phyloP scores from a whole-genome alignment of 805 yeast genomes.

The Candida argentea region DNA sequence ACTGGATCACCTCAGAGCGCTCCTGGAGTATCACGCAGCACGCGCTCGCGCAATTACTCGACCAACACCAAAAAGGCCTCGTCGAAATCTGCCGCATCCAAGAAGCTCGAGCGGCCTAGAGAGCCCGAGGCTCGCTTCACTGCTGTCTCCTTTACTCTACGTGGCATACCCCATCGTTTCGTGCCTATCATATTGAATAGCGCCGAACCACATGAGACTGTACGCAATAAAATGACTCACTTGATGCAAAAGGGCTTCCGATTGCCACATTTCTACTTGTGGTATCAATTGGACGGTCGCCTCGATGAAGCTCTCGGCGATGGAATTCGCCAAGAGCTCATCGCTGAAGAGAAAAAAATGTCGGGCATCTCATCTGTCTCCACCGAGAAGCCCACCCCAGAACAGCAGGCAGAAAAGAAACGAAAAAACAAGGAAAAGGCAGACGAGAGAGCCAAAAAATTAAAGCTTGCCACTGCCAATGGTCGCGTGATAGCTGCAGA shows the following conservation, averaged over 20 bases:
- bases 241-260: slow-evolving; percentile 52
- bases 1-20: slow-evolving; percentile 1
- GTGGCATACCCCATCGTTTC: slow-evolving; percentile 55
- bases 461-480: too few species aligned
- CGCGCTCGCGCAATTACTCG: slow-evolving; percentile 4
- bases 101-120: slow-evolving; percentile 19
- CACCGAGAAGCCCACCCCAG: slow-evolving; percentile 6
- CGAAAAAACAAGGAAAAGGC: slow-evolving; percentile 22
- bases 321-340: slow-evolving; percentile 45
- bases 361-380: slow-evolving; percentile 19
- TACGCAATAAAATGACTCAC: slow-evolving; percentile 49
- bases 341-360: slow-evolving; percentile 42
- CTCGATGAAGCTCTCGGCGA: slow-evolving; percentile 63
- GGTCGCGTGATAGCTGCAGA: too few species aligned
- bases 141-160: slow-evolving; percentile 55
- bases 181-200: slow-evolving; percentile 59
- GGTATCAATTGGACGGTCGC: slow-evolving; percentile 78
- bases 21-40: slow-evolving; percentile 3
- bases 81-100: slow-evolving; percentile 8
- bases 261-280: slow-evolving; percentile 51
- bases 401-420: slow-evolving; percentile 17
- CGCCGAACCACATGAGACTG: slow-evolving; percentile 47
- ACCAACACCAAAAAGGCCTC: slow-evolving; percentile 7
- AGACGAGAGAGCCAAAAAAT: slow-evolving; percentile 9
- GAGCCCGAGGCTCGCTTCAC: slow-evolving; percentile 43